Evolutionary conservation across 2,329 filamentous ascomycete species (phyloP).

Genomic region (Colletotrichum sp.): DNA sequence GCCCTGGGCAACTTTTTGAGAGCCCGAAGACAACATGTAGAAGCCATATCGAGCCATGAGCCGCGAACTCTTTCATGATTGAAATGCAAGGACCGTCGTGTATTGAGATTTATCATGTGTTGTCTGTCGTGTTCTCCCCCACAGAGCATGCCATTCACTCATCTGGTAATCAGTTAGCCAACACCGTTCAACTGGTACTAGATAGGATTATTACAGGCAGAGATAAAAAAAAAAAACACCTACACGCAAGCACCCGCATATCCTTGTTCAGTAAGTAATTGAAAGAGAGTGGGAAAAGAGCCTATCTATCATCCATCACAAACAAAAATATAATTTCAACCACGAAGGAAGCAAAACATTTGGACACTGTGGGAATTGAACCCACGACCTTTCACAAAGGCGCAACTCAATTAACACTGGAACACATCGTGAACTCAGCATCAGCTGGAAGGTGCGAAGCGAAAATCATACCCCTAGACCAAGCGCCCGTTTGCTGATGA

Average conservation of each 20-base stretch:
- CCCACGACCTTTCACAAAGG: slow-evolving; percentile 8
- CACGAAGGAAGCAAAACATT: not conserved
- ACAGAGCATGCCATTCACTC: not conserved
- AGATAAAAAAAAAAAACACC: not conserved
- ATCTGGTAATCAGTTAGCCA: not conserved
- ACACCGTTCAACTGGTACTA: no score
- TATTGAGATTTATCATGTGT: not conserved
- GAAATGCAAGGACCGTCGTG: no score
- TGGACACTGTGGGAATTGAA: slow-evolving; percentile 13
- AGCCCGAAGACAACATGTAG: not conserved
- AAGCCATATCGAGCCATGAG: not conserved
- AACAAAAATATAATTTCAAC: no score
- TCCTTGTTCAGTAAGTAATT: not conserved
- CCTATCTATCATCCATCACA: not conserved
- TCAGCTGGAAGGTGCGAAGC: not conserved
- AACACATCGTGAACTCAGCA: not conserved
- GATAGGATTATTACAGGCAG: no score
- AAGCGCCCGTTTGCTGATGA: not conserved
- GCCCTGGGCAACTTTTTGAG: not conserved
- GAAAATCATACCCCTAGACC: slow-evolving; percentile 19
- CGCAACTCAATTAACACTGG: not conserved
- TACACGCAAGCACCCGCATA: not conserved
- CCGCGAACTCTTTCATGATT: no score
- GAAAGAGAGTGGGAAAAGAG: not conserved
- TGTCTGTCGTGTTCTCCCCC: not conserved